These are phyloP conservation scores for Gossypium mustelinum DNA, from an alignment of 345 rosid species.

Conservation along the genomic window DNA sequence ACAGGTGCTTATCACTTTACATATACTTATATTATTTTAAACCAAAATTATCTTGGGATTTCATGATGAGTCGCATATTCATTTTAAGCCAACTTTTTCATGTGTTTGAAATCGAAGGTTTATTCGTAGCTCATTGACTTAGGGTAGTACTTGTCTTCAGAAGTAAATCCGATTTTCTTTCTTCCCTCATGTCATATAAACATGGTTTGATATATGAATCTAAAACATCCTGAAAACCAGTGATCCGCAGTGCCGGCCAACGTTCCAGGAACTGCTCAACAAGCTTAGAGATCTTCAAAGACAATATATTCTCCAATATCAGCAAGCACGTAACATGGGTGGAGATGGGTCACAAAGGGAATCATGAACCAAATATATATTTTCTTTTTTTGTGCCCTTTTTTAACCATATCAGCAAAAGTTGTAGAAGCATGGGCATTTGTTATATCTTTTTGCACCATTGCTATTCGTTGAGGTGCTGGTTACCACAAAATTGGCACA, in stretches of 20 bases:
- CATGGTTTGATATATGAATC: slow-evolving; percentile 7
- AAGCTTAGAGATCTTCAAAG: slow-evolving; percentile 80
- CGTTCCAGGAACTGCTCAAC: slow-evolving; percentile 84
- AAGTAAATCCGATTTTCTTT: too few relatives aligned
- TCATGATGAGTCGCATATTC: neutral
- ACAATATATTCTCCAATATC: slow-evolving; percentile 50
- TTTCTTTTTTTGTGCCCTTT: neutral
- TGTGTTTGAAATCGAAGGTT: too few relatives aligned
- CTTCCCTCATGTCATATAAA: neutral
- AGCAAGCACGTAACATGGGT: slow-evolving; percentile 56
- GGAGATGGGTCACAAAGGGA: slow-evolving; percentile 48
- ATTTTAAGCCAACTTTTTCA: too few relatives aligned
- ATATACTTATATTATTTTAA: neutral
- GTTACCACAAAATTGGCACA: neutral
- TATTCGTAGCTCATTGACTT: neutral
- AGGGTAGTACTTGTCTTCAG: neutral
- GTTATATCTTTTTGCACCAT: neutral
- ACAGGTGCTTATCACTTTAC: slow-evolving; percentile 45
- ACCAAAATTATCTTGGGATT: too few relatives aligned
- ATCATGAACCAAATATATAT: slow-evolving; percentile 12
- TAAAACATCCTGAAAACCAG: slow-evolving; percentile 36
- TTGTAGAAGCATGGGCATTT: neutral
- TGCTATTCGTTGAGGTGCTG: neutral
- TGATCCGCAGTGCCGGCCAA: slow-evolving; percentile 65
- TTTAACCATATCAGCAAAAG: neutral